Percentiles rank a stretch among this genome's conserved stretches.
phyloP scores from a whole-genome alignment of 129 eudicot species.

The Flaveria brownii region DNA sequence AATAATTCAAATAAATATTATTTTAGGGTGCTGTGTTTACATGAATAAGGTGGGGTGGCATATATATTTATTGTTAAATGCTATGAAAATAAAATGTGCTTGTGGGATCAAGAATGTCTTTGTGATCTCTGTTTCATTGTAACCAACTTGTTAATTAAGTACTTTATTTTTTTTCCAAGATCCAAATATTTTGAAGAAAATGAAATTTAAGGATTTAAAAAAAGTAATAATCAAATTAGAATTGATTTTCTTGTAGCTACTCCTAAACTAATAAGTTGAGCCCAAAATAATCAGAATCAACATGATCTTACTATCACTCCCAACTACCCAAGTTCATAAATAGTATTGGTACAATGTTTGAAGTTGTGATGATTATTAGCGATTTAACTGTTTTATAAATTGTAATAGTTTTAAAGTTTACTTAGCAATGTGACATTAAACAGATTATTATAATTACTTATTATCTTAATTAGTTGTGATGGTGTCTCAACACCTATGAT shows the following conservation, averaged over 20 bases:
- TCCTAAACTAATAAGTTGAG: background rate
- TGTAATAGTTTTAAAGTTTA: background rate
- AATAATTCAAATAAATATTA: constrained; percentile 1
- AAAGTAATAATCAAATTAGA: background rate
- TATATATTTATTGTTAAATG: constrained; percentile 8
- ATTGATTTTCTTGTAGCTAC: background rate
- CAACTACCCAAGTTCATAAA: no score
- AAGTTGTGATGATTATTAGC: background rate
- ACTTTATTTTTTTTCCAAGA: constrained; percentile 4
- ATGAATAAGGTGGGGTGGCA: constrained; percentile 17
- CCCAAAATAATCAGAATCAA: background rate
- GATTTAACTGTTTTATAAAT: background rate
- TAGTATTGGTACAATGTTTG: background rate
- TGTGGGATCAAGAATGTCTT: constrained; percentile 42
- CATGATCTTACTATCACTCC: no score
- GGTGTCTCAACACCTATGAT: background rate
- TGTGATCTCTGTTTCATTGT: constrained; percentile 27
- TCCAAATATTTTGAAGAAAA: background rate
- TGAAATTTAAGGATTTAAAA: background rate
- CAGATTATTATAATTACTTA: background rate
- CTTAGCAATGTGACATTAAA: background rate
- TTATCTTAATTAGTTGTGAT: background rate
- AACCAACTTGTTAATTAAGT: constrained; percentile 23
- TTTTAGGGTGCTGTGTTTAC: constrained; percentile 4
- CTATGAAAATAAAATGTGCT: constrained; percentile 12